These are phyloP conservation scores for Pleurotus platypus DNA, from an alignment of 768 basidiomycete species.

Conservation along the genomic window DNA sequence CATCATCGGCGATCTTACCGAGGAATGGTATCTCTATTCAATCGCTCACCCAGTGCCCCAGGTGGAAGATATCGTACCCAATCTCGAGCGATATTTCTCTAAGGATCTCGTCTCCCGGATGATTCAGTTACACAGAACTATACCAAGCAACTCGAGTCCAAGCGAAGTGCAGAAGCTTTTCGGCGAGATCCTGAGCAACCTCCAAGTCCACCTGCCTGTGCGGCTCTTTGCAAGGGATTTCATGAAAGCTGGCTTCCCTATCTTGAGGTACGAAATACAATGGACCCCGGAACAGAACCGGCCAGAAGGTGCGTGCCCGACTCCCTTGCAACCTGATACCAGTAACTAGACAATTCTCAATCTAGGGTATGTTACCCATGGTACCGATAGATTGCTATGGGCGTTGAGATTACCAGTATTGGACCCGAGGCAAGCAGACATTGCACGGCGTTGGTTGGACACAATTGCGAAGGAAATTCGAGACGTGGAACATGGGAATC, in stretches of 20 bases:
- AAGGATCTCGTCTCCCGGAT: slow-evolving; percentile 41
- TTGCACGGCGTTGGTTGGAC: slow-evolving; percentile 56
- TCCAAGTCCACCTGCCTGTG: slow-evolving; percentile 67
- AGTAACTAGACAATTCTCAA: not conserved
- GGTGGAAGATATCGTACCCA: slow-evolving; percentile 48
- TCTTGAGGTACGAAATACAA: slow-evolving; percentile 64
- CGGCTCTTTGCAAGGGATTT: slow-evolving; percentile 62
- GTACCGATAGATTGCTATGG: slow-evolving; percentile 61
- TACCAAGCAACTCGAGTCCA: slow-evolving; percentile 34
- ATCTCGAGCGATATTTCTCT: slow-evolving; percentile 61
- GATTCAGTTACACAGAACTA: slow-evolving; percentile 36
- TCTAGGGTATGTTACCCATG: slow-evolving; percentile 70
- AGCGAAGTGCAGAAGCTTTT: slow-evolving; percentile 45
- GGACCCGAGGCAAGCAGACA: slow-evolving; percentile 34
- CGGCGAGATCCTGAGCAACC: slow-evolving; percentile 58
- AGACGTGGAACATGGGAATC: slow-evolving; percentile 30
- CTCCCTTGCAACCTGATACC: too few relatives aligned
- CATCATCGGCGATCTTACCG: slow-evolving; percentile 63
- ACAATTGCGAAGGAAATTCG: slow-evolving; percentile 42
- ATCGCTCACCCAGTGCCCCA: slow-evolving; percentile 58
- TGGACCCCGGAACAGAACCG: slow-evolving; percentile 65
- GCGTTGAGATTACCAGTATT: slow-evolving; percentile 52
- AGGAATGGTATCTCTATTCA: slow-evolving; percentile 79
- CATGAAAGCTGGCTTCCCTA: slow-evolving; percentile 50
- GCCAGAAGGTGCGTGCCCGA: slow-evolving; percentile 40